Base-by-base conservation (phyloP, 495 filamentous ascomycete genomes). In the Articulospora tetracladia region DNA sequence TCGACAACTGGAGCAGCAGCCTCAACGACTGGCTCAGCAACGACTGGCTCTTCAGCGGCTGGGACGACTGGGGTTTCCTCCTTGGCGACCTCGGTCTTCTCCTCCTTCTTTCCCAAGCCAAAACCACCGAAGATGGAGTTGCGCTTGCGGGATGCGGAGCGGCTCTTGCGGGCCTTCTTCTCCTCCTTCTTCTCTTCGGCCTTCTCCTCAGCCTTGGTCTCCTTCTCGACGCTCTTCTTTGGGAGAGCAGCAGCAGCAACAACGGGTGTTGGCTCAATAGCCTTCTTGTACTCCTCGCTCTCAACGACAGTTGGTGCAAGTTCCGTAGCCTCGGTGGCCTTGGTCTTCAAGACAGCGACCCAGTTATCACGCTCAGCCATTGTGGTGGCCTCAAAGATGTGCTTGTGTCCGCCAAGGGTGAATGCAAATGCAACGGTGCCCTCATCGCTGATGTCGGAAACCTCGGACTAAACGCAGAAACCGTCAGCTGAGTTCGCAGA, bases 91-190 rank as follows among this genome's bases (percentile, higher is more conserved):
- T 77, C 81, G 17, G 76, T 75, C 65, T 80, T 76, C 75, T 88
- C 83, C 53, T 79, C 69, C 70, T 86, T 84, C 56, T 91, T 86
- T 75, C 88, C 88, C 84, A 91, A 17, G 68, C 84, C 82, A 2
- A 90, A 77, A 48, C 92, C 77, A 63, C 87, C 89, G 73, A 98
- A 95, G 76, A 96, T 85, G 68, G 90, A 92, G 44, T 76, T 69
- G 60, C 91, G 87, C 87, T 96, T 96, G 72, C 88, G 88, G 69
- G 90, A 95, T 59, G 90, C 89, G 57, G 91, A 95, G 65, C 90
- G 89, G 53, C 62, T 63, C 48, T 74, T 73, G 53, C 77, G 73
- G 70, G 81, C 77, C 65, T 79, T 74, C 65, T 77, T 76, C 68
- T 81, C 74, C 68, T 78, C 74, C 61, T 76, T 70, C 49, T 76